Percentiles rank a stretch among this genome's conserved stretches.
These are phyloP conservation scores for Oryza coarctata DNA, from an alignment of 176 grass and related monocot species.

Conservation along the genomic window DNA sequence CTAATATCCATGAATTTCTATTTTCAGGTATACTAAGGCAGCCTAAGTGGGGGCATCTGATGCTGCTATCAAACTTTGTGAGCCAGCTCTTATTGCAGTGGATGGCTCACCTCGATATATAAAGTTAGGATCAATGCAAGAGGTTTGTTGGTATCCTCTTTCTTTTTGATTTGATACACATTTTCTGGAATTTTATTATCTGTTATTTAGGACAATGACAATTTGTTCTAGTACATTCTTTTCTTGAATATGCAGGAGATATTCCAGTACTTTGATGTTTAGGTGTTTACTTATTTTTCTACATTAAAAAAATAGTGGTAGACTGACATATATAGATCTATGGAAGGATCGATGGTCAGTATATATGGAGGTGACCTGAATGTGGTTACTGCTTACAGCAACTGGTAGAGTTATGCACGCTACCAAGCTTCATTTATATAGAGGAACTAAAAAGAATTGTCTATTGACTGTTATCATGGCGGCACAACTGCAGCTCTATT, in stretches of 20 bases:
- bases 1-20: slow-evolving; percentile 21
- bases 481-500: background rate
- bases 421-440: too few species aligned
- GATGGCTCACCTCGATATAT: slow-evolving; percentile 77
- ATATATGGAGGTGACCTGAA: background rate
- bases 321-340: background rate
- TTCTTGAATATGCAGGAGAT: too few species aligned
- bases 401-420: background rate
- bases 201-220: slow-evolving; percentile 2
- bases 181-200: slow-evolving; percentile 25
- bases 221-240: too few species aligned
- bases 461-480: background rate
- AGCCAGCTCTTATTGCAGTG: slow-evolving; percentile 85
- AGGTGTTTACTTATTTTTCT: background rate
- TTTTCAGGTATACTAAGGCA: slow-evolving; percentile 79
- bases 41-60: slow-evolving; percentile 95
- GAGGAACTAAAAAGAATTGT: background rate
- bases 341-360: background rate
- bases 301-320: background rate
- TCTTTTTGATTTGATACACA: slow-evolving; percentile 8
- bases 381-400: background rate
- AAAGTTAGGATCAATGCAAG: slow-evolving; percentile 90
- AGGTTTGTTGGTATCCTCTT: slow-evolving; percentile 54
- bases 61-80: slow-evolving; percentile 84
- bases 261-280: background rate